Evolutionary conservation across 805 yeast species (phyloP).

Genomic region (Lipomyces spencermartinsiae): DNA sequence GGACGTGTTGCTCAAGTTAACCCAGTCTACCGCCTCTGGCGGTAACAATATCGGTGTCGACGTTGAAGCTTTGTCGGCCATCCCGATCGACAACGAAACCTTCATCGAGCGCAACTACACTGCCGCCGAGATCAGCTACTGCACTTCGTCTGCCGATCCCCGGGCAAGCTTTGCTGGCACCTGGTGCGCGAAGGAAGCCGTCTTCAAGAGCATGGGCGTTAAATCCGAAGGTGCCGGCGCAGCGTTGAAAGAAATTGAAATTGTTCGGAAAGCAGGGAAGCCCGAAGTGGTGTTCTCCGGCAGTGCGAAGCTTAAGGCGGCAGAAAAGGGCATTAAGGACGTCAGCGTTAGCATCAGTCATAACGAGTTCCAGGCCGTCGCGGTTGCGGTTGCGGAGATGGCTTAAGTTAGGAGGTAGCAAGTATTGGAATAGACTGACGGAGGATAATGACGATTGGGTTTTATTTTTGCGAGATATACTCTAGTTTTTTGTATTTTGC

Average conservation of each 20-base stretch:
- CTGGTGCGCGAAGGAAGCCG: conserved; percentile 99
- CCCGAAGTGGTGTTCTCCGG: conserved; percentile 83
- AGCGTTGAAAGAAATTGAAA: conserved; percentile 87
- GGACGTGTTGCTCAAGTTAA: conserved; percentile 61
- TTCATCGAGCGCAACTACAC: conserved; percentile 94
- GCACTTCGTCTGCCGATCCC: conserved; percentile 73
- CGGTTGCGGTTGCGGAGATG: conserved; percentile 74
- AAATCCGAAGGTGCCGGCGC: conserved; percentile 95
- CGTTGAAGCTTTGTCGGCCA: conserved; percentile 82
- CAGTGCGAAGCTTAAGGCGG: conserved; percentile 75
- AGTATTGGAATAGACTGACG: too few species aligned
- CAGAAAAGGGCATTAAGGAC: conserved; percentile 66
- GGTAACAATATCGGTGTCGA: conserved; percentile 90
- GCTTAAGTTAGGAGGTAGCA: background rate
- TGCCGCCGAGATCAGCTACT: conserved; percentile 75
- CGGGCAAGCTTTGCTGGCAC: conserved; percentile 95
- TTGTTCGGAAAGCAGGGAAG: conserved; percentile 70
- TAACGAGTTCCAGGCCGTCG: conserved; percentile 96
- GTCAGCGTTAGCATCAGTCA: conserved; percentile 93
- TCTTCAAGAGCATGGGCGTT: conserved; percentile 92
- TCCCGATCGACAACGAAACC: conserved; percentile 87
- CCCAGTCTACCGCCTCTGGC: conserved; percentile 50
- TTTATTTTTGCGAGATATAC: too few species aligned
- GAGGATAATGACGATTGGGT: too few species aligned
- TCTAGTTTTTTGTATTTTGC: too few species aligned